phyloP scores from a whole-genome alignment of 805 yeast genomes.

The Wickerhamomyces rabaulensis region DNA sequence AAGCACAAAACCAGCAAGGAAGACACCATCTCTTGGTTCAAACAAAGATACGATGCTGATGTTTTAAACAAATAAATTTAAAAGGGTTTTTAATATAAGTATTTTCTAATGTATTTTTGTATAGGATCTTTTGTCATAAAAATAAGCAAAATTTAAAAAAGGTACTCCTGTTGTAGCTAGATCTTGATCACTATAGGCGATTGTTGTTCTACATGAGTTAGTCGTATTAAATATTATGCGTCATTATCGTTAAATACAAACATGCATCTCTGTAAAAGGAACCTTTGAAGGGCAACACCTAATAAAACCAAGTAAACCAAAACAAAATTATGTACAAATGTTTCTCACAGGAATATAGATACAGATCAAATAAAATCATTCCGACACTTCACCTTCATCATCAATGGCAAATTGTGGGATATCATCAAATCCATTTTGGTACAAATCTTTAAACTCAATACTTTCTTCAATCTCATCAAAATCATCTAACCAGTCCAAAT shows the following conservation, averaged over 20 bases:
- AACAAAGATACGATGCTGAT: conserved; percentile 99
- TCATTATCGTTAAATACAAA: background rate
- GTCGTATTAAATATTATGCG: background rate
- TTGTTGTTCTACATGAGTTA: background rate
- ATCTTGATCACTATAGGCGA: too few relatives aligned
- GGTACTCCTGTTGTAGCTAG: background rate
- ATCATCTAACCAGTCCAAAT: conserved; percentile 35
- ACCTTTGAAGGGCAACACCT: background rate
- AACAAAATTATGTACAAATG: background rate
- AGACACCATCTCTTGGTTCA: conserved; percentile 97
- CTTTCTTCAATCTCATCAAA: conserved; percentile 30
- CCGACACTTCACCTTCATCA: conserved; percentile 24
- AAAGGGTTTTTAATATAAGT: background rate
- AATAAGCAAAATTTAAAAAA: background rate
- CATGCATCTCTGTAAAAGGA: background rate
- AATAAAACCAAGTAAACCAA: background rate
- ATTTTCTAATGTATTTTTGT: background rate
- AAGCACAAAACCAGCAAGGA: conserved; percentile 87
- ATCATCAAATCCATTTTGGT: conserved; percentile 14
- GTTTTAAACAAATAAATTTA: conserved; percentile 68
- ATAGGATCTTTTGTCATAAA: background rate
- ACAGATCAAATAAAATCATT: conserved; percentile 7
- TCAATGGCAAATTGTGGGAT: conserved; percentile 22
- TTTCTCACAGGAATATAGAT: background rate
- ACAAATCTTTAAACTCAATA: conserved; percentile 24